Evolutionary conservation across 2,329 filamentous ascomycete species (phyloP).

Genomic region (Colletotrichum truncatum): DNA sequence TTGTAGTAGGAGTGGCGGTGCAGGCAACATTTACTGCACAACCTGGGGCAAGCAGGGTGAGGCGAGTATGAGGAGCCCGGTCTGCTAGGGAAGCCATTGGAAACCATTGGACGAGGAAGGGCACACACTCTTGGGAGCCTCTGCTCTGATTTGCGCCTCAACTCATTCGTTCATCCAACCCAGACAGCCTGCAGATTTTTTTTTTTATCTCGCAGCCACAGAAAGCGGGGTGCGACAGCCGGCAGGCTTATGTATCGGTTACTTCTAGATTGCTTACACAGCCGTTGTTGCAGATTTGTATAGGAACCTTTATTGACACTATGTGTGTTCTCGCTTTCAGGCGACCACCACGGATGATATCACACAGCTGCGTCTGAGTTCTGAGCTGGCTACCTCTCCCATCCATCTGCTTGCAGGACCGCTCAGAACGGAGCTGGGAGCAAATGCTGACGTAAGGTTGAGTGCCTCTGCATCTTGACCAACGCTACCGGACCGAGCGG

Average conservation of each 20-base stretch:
- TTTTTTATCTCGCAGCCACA: background rate
- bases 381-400: background rate
- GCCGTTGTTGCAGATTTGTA: too few species aligned
- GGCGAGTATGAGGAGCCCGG: background rate
- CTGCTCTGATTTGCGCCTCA: background rate
- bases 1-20: conserved; percentile 10
- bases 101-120: background rate
- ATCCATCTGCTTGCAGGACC: background rate
- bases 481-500: background rate
- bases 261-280: too few species aligned
- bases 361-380: background rate
- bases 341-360: too few species aligned
- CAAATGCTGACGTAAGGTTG: background rate
- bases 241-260: background rate
- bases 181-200: background rate
- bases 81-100: background rate
- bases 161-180: background rate
- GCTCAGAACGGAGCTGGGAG: background rate
- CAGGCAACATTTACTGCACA: too few species aligned
- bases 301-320: too few species aligned
- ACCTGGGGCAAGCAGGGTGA: background rate
- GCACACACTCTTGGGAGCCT: background rate
- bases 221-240: conserved; percentile 3
- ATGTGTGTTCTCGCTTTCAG: too few species aligned
- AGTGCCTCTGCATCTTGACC: background rate